Conservation (phyloP, 31 red algal genomes). For the Asparagopsis taxiformis region DNA sequence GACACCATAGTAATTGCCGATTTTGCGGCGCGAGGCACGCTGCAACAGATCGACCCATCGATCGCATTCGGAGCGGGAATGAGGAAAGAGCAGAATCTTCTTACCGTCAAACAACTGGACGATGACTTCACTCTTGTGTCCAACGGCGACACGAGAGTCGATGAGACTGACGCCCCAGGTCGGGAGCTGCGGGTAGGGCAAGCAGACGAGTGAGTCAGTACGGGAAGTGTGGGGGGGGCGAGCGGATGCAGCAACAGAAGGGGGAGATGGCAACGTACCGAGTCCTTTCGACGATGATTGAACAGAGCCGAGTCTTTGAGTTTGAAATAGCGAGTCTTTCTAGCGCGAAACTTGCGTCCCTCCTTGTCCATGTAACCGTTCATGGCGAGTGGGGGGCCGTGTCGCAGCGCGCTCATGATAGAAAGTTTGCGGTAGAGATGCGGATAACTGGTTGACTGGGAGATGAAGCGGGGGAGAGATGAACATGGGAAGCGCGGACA, state of each 20-base stretch:
- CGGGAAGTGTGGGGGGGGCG: background rate
- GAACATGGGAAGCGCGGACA: too few relatives aligned
- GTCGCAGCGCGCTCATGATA: slow-evolving; percentile 59
- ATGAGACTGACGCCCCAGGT: slow-evolving; percentile 77
- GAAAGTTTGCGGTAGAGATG: background rate
- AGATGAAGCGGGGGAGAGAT: too few relatives aligned
- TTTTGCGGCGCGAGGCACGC: slow-evolving; percentile 64
- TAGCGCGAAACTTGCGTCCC: slow-evolving; percentile 57
- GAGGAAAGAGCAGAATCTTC: slow-evolving; percentile 67
- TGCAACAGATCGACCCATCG: slow-evolving; percentile 70
- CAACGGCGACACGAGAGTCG: slow-evolving; percentile 64
- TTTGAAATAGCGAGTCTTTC: slow-evolving; percentile 81
- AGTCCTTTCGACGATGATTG: slow-evolving; percentile 84
- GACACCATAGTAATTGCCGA: slow-evolving; percentile 77
- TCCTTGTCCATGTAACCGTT: slow-evolving; percentile 86
- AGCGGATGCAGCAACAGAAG: background rate
- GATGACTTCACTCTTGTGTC: slow-evolving; percentile 75
- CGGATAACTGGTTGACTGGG: too few relatives aligned
- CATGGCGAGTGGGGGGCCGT: slow-evolving; percentile 70
- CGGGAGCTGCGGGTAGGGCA: too few relatives aligned
- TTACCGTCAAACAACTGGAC: slow-evolving; percentile 78
- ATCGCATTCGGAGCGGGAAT: slow-evolving; percentile 60
- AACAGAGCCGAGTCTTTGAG: slow-evolving; percentile 70
- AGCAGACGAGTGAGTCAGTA: background rate
- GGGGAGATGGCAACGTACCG: slow-evolving; percentile 14